Conservation (phyloP, 2,329 filamentous ascomycete species). For the Cordyceps farinosa region DNA sequence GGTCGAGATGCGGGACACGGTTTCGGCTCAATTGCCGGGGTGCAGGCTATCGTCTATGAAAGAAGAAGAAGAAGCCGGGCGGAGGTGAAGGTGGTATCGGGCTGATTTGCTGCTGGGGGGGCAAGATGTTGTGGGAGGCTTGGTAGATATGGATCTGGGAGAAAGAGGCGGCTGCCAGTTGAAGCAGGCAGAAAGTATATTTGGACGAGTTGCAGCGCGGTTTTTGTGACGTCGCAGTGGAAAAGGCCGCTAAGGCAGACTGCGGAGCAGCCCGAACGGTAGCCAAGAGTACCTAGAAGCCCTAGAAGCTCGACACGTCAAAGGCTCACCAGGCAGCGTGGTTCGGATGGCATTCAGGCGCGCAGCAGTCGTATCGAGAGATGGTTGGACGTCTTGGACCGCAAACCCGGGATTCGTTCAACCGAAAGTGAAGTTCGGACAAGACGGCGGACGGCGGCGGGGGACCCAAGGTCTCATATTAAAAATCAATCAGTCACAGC, state of each 20-base stretch:
- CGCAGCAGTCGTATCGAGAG: background rate
- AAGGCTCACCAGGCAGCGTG: background rate
- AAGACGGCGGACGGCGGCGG: background rate
- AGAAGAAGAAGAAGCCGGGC: background rate
- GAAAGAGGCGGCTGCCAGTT: background rate
- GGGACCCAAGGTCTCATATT: slow-evolving; percentile 1
- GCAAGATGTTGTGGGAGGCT: background rate
- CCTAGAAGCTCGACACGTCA: too few relatives aligned
- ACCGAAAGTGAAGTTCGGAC: background rate
- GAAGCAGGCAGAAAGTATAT: background rate
- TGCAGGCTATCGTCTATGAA: background rate
- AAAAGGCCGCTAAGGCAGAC: background rate
- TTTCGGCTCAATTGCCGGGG: slow-evolving; percentile 9
- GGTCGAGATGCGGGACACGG: slow-evolving; percentile 2
- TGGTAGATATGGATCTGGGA: background rate
- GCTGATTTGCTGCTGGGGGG: background rate
- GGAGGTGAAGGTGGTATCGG: background rate
- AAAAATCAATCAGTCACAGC: background rate
- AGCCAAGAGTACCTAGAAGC: background rate
- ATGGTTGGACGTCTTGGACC: background rate
- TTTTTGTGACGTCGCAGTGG: background rate
- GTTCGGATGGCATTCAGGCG: background rate
- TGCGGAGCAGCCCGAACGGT: background rate
- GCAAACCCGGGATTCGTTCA: background rate
- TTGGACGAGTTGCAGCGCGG: background rate